Evolutionary conservation across 768 basidiomycete genomes (phyloP), one percentile per base, ranked within the genome.

Genomic region (Boletales sp.): DNA sequence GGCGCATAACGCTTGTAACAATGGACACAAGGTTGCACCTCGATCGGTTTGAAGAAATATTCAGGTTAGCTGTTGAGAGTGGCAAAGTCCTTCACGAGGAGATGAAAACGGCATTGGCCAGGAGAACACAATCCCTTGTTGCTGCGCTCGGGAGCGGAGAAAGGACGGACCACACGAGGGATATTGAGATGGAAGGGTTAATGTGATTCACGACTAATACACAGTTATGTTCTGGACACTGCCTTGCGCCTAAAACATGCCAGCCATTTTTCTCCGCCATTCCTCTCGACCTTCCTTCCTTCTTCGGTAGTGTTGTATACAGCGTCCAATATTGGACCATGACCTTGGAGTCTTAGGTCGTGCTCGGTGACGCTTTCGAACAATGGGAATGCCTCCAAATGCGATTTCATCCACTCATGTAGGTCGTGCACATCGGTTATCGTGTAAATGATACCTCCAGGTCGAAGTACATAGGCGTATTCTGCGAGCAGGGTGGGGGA

Each of bases 401-500:
- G 94, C 5, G 80, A 73, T 46, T 81, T 84, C 92, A 97, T 97
- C 96, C 96, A 99, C 49, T 87, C 80, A 65, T 95, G 87, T 15
- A 99, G 79, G 63, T 97, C 94, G 57, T 82, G 77, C 34, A 99
- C 96, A 61, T 99, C 96, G 9, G 96, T 99, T 68, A 97, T 94
- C 12, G 95, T 98, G 73, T 98, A 99, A 21, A 98, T 78, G 62
- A 95, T 86, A 8, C 96, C 96, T n/a, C 94, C 94, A 0, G 90
- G 90, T 25, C 82, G 80, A 38, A 99, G 81, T 19, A 90, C 87
- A 65, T 91, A 96, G 5, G 96, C 95, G 58, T 99, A 99, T 65
- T 99, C 96, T 21, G 96, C 94, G 17, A 98, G 80, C 30, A 99
- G 79, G n/a, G 95, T 94, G 7, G 93, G 90, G 46, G 94, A 96